Percentiles rank a stretch among this genome's conserved stretches.
Conservation (phyloP, 2,329 filamentous ascomycete genomes). For the Trichoderma gracile region DNA sequence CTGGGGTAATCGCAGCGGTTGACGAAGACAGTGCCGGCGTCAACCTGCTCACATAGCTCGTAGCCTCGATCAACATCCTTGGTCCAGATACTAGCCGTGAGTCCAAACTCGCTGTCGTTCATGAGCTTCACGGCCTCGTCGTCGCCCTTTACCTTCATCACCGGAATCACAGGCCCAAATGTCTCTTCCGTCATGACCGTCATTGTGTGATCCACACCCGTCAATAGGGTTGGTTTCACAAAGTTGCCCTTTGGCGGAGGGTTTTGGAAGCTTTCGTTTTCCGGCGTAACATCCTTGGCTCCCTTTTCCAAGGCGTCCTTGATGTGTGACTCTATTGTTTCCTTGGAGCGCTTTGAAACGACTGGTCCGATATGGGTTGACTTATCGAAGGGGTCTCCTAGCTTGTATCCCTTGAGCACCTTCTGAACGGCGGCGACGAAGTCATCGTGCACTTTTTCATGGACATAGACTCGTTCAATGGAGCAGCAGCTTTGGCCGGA, state of each 20-base stretch:
- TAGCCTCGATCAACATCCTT: slow-evolving; percentile 77
- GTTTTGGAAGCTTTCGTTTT: slow-evolving; percentile 73
- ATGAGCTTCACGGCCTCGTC: slow-evolving; percentile 80
- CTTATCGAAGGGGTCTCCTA: slow-evolving; percentile 84
- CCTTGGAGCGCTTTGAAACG: slow-evolving; percentile 75
- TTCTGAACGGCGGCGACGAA: slow-evolving; percentile 79
- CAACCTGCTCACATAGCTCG: slow-evolving; percentile 74
- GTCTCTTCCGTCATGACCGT: slow-evolving; percentile 90
- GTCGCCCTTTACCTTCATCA: slow-evolving; percentile 82
- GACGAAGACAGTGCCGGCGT: slow-evolving; percentile 94
- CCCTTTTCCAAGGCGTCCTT: slow-evolving; percentile 80
- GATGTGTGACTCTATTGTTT: slow-evolving; percentile 75
- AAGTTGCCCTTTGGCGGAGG: slow-evolving; percentile 82
- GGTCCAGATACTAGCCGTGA: slow-evolving; percentile 97
- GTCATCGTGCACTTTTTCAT: slow-evolving; percentile 77
- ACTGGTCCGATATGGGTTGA: slow-evolving; percentile 85
- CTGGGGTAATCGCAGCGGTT: slow-evolving; percentile 92
- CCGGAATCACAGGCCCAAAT: slow-evolving; percentile 87
- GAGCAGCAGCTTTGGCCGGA: slow-evolving; percentile 98
- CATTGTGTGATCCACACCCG: slow-evolving; percentile 79
- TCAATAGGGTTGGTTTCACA: slow-evolving; percentile 81
- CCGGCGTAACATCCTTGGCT: slow-evolving; percentile 79
- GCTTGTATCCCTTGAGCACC: slow-evolving; percentile 76
- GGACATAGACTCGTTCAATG: slow-evolving; percentile 87
- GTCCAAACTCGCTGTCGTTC: slow-evolving; percentile 92